These are phyloP conservation scores for Apiospora malaysiana DNA, from an alignment of 2,329 filamentous ascomycete genomes.

Conservation along the genomic window DNA sequence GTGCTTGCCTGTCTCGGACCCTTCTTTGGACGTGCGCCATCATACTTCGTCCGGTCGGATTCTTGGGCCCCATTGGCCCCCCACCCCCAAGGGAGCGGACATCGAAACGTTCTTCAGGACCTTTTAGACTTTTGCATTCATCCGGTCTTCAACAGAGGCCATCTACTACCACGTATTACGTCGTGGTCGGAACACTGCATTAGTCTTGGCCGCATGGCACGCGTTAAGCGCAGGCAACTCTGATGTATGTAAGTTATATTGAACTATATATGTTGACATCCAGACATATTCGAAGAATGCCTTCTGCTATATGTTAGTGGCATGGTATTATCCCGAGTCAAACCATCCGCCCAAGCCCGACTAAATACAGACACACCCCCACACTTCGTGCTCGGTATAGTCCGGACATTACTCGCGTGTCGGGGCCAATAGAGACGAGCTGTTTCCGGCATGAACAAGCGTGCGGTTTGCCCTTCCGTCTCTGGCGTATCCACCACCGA, in stretches of 20 bases:
- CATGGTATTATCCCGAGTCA: background rate
- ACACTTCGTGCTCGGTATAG: background rate
- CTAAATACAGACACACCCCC: background rate
- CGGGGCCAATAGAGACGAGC: background rate
- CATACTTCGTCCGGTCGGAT: conserved; percentile 1
- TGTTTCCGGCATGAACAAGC: background rate
- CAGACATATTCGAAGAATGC: background rate
- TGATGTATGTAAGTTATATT: background rate
- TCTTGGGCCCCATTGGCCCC: background rate
- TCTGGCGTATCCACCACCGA: background rate
- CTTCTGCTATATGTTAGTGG: background rate
- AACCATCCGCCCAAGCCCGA: background rate
- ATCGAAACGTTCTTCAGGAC: background rate
- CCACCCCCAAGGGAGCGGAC: background rate
- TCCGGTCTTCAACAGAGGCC: background rate
- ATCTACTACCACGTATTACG: no score
- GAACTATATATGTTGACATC: background rate
- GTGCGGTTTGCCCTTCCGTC: background rate
- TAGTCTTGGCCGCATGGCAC: background rate
- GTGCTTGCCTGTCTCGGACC: conserved; percentile 6
- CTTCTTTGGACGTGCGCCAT: conserved; percentile 14
- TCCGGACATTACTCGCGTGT: background rate
- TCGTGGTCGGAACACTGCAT: no score
- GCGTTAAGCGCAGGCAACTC: background rate
- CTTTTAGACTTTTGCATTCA: background rate